These are phyloP conservation scores for Scheffersomyces stipitis DNA, from an alignment of 805 yeast genomes.

Conservation along the genomic window DNA sequence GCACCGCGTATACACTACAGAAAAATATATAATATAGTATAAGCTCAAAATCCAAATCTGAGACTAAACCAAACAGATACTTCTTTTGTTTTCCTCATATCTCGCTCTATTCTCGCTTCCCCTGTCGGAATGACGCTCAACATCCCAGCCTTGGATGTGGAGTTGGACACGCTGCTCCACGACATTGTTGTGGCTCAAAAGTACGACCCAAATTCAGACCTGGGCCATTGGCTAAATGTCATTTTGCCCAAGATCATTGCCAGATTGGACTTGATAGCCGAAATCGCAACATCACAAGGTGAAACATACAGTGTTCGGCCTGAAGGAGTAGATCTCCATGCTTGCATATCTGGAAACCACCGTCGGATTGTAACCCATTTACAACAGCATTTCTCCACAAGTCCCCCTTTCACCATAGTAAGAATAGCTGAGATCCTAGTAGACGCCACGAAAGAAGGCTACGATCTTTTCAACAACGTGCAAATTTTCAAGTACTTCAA, in stretches of 20 bases:
- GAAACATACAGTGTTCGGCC: slow-evolving; percentile 8
- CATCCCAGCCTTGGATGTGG: slow-evolving; percentile 1
- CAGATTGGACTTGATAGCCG: slow-evolving; percentile 6
- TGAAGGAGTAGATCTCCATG: slow-evolving; percentile 9
- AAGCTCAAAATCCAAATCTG: no score
- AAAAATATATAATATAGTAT: no score
- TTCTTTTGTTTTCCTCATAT: no score
- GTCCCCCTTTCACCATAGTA: slow-evolving; percentile 50
- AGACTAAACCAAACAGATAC: no score
- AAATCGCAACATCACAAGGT: slow-evolving; percentile 5
- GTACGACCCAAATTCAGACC: not conserved
- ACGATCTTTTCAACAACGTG: slow-evolving; percentile 25
- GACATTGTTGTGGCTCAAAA: slow-evolving; percentile 1
- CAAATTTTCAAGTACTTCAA: slow-evolving; percentile 44
- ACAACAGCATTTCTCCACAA: slow-evolving; percentile 22
- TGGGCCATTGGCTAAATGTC: slow-evolving; percentile 7
- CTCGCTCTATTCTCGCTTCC: no score
- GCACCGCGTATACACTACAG: no score
- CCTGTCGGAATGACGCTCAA: slow-evolving; percentile 1
- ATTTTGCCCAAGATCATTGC: slow-evolving; percentile 10
- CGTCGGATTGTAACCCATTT: slow-evolving; percentile 37
- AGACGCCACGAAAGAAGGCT: slow-evolving; percentile 38
- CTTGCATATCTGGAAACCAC: slow-evolving; percentile 3
- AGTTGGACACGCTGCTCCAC: not conserved
- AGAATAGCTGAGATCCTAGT: slow-evolving; percentile 47